Evolutionary conservation across 2,329 filamentous ascomycete species (phyloP), one percentile per base, ranked within the genome.

Genomic region (Fragosphaeria purpurea): DNA sequence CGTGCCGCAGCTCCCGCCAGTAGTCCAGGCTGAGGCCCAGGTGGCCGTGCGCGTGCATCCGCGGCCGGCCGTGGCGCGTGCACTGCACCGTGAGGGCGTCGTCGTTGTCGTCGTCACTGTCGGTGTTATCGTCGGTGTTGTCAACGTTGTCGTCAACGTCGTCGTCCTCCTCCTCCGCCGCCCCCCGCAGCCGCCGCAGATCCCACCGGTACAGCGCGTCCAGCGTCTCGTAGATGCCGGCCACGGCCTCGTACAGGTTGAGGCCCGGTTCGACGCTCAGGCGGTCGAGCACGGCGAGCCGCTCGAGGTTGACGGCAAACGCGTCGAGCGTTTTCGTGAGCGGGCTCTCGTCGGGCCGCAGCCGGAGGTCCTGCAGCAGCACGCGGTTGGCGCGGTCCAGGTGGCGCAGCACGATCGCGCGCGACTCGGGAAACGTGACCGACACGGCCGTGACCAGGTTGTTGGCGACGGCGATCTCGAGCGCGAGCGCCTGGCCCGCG

Each of bases 211-310:
- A 80, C n/a, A 94, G 68, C 57, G 74, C 81, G 53, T 76, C 72
- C 53, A 93, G 68, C 60, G 85, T 86, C 51, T 76, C 76, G 63
- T 84, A 87, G 6, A 94, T 72, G 4, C 86, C 86, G 4, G 79
- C 80, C 43, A 91, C 72, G 0, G 87, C 87, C 62, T 88, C 85
- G 62, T 87, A 85, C 63, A 86, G 86, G 58, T 87, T 87, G 7
- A 91, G 72, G 5, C 77, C 77, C 1, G 80, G 81, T 34, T 76
- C 71, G 30, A 80, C 74, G 63, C 86, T 88, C 48, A 91, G 73
- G 58, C 80, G 83, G 62, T 93, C 88, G 50, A 89, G 67, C 5
- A 67, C 74, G 4, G 85, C 81, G 37, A 93, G 68, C 38, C 78
- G 76, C 59, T 86, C 80, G 38, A 94, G 71, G 61, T 90, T 90